Percentiles rank a stretch among this genome's conserved stretches.
Evolutionary conservation across 805 yeast species (phyloP).

Genomic region (Saturnispora diversa): DNA sequence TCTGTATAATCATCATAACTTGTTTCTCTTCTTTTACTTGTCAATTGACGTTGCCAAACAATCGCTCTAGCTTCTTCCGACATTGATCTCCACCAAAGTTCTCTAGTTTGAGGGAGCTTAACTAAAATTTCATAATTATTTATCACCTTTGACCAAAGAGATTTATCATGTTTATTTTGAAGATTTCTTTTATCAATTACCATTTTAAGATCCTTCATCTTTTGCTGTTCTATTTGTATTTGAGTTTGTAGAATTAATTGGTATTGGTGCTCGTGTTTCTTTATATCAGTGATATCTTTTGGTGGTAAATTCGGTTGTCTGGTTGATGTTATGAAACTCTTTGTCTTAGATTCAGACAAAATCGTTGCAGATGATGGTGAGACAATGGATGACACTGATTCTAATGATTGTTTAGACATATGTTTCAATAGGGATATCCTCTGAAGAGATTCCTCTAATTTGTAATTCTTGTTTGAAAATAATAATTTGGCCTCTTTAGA

Average conservation of each 20-base stretch:
- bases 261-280: conserved; percentile 47
- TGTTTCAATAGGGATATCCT: conserved; percentile 27
- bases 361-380: conserved; percentile 5
- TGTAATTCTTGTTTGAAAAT: conserved; percentile 27
- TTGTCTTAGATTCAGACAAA: conserved; percentile 5
- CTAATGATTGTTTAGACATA: conserved; percentile 14
- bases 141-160: conserved; percentile 37
- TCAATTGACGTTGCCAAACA: conserved; percentile 46
- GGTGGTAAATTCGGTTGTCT: conserved; percentile 65
- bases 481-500: conserved; percentile 32
- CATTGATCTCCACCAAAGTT: conserved; percentile 55
- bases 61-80: conserved; percentile 36
- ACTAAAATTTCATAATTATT: conserved; percentile 31
- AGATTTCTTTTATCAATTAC: conserved; percentile 29
- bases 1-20: conserved; percentile 15
- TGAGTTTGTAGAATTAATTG: conserved; percentile 38
- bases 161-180: conserved; percentile 32
- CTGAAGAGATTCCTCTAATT: conserved; percentile 32
- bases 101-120: conserved; percentile 36
- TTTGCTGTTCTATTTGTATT: conserved; percentile 32
- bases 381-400: conserved; percentile 9
- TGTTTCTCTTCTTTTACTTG: conserved; percentile 26
- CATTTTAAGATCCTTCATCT: conserved; percentile 27
- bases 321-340: conserved; percentile 36
- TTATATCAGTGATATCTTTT: conserved; percentile 44